Percentiles rank a stretch among this genome's conserved stretches.
These are phyloP conservation scores for Diaporthe destruens DNA, from an alignment of 2,329 filamentous ascomycete species.

Conservation along the genomic window DNA sequence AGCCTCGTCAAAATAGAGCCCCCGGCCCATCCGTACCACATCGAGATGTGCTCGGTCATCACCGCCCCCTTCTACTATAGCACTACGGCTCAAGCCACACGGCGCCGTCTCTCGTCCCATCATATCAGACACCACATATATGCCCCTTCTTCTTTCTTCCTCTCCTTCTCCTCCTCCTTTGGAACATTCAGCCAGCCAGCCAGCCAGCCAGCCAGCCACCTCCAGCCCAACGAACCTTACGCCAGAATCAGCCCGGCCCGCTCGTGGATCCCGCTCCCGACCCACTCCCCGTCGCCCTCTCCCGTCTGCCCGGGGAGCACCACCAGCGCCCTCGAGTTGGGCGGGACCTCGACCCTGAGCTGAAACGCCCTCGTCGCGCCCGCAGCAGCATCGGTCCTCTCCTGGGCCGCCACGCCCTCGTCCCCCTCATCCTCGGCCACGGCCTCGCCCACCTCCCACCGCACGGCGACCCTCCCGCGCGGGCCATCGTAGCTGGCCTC, in stretches of 20 bases:
- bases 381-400: too few species aligned
- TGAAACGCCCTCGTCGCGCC: constrained; percentile 16
- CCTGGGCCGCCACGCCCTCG: not conserved
- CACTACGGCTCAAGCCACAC: constrained; percentile 21
- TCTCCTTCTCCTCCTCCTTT: too few species aligned
- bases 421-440: too few species aligned
- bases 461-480: constrained; percentile 34
- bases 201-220: not conserved
- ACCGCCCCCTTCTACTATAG: constrained; percentile 3
- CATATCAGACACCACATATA: not conserved
- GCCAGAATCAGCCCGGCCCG: constrained; percentile 6
- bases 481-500: constrained; percentile 40
- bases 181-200: too few species aligned
- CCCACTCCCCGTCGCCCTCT: constrained; percentile 37
- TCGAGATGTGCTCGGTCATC: constrained; percentile 24
- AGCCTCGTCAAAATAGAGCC: not conserved
- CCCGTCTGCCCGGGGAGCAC: constrained; percentile 36
- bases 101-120: not conserved
- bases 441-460: constrained; percentile 35
- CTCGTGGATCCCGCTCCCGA: constrained; percentile 35
- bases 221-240: not conserved
- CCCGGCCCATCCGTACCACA: constrained; percentile 20
- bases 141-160: not conserved
- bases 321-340: constrained; percentile 36
- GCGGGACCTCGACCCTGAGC: constrained; percentile 37